These are phyloP conservation scores for Chlorella sp. DNA, from an alignment of 139 green algal genomes.

Conservation along the genomic window DNA sequence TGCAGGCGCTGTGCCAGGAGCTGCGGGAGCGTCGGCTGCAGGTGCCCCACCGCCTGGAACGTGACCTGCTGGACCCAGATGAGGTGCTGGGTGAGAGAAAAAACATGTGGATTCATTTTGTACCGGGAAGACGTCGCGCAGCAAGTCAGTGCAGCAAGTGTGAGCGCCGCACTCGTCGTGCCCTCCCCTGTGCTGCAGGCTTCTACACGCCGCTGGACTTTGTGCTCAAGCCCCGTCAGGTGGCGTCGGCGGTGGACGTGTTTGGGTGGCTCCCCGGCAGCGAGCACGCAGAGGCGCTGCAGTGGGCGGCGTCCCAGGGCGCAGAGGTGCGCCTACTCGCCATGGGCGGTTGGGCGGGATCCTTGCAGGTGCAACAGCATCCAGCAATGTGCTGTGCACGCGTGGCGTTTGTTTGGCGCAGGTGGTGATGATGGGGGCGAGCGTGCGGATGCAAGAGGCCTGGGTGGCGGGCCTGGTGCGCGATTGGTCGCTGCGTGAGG, in stretches of 20 bases:
- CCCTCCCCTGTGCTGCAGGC: background rate
- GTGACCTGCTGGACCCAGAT: constrained; percentile 21
- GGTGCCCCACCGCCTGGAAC: constrained; percentile 1
- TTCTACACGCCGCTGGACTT: constrained; percentile 15
- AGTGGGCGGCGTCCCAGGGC: background rate
- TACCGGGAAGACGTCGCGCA: background rate
- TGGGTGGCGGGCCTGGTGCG: constrained; percentile 16
- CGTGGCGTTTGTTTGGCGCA: no score
- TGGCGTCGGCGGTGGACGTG: constrained; percentile 4
- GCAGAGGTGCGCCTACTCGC: no score
- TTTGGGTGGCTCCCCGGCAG: constrained; percentile 17
- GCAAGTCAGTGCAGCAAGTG: background rate
- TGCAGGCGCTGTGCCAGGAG: no score
- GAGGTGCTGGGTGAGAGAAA: constrained; percentile 13
- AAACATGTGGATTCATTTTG: no score
- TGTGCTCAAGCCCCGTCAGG: constrained; percentile 5
- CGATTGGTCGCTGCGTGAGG: constrained; percentile 6
- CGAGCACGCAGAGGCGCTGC: constrained; percentile 6
- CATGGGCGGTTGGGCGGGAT: background rate
- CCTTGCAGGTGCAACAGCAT: no score
- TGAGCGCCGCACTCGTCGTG: background rate
- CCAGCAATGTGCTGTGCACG: no score
- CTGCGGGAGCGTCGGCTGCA: no score
- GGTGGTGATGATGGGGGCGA: constrained; percentile 18
- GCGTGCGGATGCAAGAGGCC: constrained; percentile 19